phyloP scores from a whole-genome alignment of 1,284 basidiomycete genomes.

The Pseudozyma sp. region DNA sequence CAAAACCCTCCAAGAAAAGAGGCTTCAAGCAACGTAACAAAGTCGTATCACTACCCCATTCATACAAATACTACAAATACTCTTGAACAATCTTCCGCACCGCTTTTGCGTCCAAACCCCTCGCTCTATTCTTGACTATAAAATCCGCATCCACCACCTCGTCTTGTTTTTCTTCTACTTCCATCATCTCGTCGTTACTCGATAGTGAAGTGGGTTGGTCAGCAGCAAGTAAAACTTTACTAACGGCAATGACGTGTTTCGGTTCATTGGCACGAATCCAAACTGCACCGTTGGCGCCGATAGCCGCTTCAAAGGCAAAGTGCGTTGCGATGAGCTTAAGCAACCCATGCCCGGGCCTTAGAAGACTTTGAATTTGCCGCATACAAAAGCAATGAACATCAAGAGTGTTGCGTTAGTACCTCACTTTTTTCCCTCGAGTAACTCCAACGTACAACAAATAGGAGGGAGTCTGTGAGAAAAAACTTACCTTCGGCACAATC shows the following conservation, averaged over 20 bases:
- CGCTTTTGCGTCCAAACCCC: slow-evolving; percentile 21
- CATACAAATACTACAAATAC: slow-evolving; percentile 16
- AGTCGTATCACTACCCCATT: not conserved
- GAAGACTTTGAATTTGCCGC: slow-evolving; percentile 9
- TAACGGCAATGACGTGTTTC: slow-evolving; percentile 57
- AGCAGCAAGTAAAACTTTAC: slow-evolving; percentile 50
- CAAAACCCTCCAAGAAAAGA: no score
- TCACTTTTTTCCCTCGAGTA: slow-evolving; percentile 1
- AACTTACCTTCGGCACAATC: slow-evolving; percentile 32
- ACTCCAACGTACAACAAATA: not conserved
- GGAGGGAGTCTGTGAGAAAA: no score
- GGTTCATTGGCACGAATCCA: slow-evolving; percentile 55
- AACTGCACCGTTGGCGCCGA: slow-evolving; percentile 62
- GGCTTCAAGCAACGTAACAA: no score
- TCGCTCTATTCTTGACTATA: slow-evolving; percentile 31
- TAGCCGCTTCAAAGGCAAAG: slow-evolving; percentile 66
- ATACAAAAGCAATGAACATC: no score
- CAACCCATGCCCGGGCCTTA: slow-evolving; percentile 45
- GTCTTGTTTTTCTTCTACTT: slow-evolving; percentile 2
- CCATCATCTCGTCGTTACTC: not conserved
- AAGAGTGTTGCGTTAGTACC: slow-evolving; percentile 3
- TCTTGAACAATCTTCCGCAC: slow-evolving; percentile 20
- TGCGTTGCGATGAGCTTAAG: slow-evolving; percentile 50
- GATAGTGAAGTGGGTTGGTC: slow-evolving; percentile 16
- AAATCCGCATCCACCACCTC: slow-evolving; percentile 21